Conservation (phyloP, 495 filamentous ascomycete genomes). For the Lineolata rhizophorae region DNA sequence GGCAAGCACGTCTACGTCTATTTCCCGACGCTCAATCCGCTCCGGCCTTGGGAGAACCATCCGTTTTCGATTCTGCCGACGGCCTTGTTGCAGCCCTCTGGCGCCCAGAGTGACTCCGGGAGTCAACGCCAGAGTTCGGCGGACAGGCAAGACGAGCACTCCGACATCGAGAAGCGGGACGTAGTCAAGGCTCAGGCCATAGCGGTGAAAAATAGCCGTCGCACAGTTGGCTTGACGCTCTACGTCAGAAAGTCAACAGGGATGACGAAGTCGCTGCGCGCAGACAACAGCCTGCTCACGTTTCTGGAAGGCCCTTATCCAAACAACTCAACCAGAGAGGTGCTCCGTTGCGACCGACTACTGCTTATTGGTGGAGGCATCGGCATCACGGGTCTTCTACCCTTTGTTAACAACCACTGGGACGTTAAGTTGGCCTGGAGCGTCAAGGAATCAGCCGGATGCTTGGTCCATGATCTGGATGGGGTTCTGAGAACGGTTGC, state of each 20-base stretch:
- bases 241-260: conserved; percentile 7
- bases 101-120: neutral
- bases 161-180: neutral
- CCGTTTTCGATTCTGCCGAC: conserved; percentile 24
- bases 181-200: neutral
- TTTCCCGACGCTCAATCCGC: conserved; percentile 20
- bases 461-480: conserved; percentile 11
- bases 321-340: conserved; percentile 3
- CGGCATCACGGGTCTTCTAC: conserved; percentile 20
- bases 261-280: conserved; percentile 3
- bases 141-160: neutral
- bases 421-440: conserved; percentile 22
- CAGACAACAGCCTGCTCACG: conserved; percentile 3
- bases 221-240: conserved; percentile 4
- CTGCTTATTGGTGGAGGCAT: conserved; percentile 25
- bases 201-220: neutral
- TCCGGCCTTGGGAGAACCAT: conserved; percentile 26
- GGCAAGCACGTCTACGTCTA: conserved; percentile 20
- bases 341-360: conserved; percentile 9
- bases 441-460: conserved; percentile 1
- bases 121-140: neutral
- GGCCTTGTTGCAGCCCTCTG: conserved; percentile 7
- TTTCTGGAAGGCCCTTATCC: conserved; percentile 10
- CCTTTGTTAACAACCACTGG: conserved; percentile 10
- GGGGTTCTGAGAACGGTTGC: conserved; percentile 6